These are phyloP conservation scores for Penstemon davidsonii DNA, from an alignment of 257 asterid species.

Conservation along the genomic window DNA sequence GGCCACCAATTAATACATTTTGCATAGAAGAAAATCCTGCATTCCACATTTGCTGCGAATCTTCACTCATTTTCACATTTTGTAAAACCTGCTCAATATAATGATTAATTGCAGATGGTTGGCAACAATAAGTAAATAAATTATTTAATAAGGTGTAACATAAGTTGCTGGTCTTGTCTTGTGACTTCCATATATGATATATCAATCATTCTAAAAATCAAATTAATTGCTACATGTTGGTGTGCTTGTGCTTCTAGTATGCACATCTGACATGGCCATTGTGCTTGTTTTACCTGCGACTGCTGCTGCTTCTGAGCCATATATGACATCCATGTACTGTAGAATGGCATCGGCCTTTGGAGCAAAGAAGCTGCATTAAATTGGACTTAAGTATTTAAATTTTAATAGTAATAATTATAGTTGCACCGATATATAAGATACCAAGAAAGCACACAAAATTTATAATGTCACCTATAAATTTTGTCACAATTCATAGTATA, in stretches of 20 bases:
- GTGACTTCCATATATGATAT: background rate
- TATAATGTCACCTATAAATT: background rate
- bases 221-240: conserved; percentile 1
- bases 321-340: background rate
- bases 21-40: background rate
- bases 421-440: background rate
- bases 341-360: background rate
- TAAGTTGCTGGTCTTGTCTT: background rate
- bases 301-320: conserved; percentile 4
- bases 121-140: background rate
- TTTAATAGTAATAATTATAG: background rate
- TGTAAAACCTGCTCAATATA: conserved; percentile 8
- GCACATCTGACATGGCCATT: background rate
- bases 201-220: background rate
- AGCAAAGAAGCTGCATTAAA: background rate
- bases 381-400: background rate
- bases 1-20: background rate
- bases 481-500: background rate
- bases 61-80: background rate
- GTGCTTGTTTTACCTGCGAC: background rate
- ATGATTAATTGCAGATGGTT: background rate
- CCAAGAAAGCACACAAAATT: conserved; percentile 5
- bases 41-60: background rate
- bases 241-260: background rate
- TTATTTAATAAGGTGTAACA: background rate